A percentile compares a stretch with the other conserved stretches of the same genome.
phyloP scores from a whole-genome alignment of 441 rosid species.

The Euphorbia celastroides region DNA sequence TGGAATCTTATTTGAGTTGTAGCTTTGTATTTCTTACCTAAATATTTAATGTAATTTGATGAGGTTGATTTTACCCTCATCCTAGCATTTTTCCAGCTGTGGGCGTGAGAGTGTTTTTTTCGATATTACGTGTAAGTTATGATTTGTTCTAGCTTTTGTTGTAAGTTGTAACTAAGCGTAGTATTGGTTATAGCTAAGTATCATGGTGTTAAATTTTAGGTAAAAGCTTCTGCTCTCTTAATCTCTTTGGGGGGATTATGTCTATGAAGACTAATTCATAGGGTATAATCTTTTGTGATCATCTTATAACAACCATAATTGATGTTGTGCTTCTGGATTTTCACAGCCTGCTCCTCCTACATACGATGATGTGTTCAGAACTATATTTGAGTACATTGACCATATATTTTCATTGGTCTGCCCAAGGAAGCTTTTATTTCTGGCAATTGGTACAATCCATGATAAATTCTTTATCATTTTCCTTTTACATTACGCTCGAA shows the following conservation, averaged over 20 bases:
- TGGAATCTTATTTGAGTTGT: not conserved
- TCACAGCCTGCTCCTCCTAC: constrained; percentile 85
- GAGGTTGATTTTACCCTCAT: not conserved
- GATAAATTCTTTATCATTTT: not conserved
- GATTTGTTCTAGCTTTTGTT: not conserved
- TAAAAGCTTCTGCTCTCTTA: not conserved
- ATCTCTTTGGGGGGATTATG: not conserved
- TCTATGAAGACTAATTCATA: not conserved
- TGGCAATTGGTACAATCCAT: constrained; percentile 78
- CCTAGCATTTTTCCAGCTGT: not conserved
- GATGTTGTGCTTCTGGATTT: constrained; percentile 13
- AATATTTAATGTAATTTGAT: not conserved
- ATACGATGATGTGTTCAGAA: constrained; percentile 80
- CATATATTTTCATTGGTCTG: constrained; percentile 83
- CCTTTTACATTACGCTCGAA: not conserved
- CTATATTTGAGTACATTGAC: constrained; percentile 84
- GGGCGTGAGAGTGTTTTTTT: not conserved
- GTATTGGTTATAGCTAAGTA: not conserved
- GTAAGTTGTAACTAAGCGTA: not conserved
- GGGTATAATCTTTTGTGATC: not conserved
- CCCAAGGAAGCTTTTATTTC: constrained; percentile 84
- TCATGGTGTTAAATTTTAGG: not conserved
- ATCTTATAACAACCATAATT: not conserved
- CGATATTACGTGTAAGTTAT: not conserved
- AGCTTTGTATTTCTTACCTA: not conserved